phyloP scores from a whole-genome alignment of 1,139 yeast genomes.

The Pichia sp. region DNA sequence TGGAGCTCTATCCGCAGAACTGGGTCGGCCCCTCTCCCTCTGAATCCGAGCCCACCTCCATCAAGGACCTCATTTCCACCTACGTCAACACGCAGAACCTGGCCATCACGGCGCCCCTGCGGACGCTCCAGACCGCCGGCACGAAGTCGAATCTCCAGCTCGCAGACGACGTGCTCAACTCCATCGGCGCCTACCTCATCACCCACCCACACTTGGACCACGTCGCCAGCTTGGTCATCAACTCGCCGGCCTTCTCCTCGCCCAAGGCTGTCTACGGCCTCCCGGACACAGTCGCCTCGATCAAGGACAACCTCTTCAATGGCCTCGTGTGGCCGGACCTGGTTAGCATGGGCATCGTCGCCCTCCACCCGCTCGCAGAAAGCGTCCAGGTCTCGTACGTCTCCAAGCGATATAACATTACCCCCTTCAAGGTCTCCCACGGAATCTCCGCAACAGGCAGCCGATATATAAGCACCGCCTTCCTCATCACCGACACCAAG shows the following conservation, averaged over 20 bases:
- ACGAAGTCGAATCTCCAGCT: constrained; percentile 18
- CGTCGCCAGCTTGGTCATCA: constrained; percentile 60
- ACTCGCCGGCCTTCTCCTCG: constrained; percentile 53
- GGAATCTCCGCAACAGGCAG: constrained; percentile 26
- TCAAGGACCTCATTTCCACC: background rate
- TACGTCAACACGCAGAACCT: constrained; percentile 4
- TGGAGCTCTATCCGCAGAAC: constrained; percentile 26
- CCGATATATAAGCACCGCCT: constrained; percentile 37
- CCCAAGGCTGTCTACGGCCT: constrained; percentile 46
- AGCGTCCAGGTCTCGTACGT: constrained; percentile 11
- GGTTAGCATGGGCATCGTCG: constrained; percentile 31
- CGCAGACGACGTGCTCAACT: constrained; percentile 19
- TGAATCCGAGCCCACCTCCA: background rate
- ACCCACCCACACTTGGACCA: constrained; percentile 90
- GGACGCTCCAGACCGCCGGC: background rate
- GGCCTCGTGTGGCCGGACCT: constrained; percentile 78
- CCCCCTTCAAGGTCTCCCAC: constrained; percentile 34
- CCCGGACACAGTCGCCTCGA: constrained; percentile 45
- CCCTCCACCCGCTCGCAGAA: constrained; percentile 10
- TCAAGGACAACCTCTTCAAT: constrained; percentile 61
- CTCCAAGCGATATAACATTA: constrained; percentile 28
- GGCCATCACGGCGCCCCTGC: constrained; percentile 5
- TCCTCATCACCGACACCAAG: constrained; percentile 19
- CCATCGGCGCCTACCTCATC: constrained; percentile 43
- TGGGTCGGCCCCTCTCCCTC: background rate